Evolutionary conservation across 2,329 filamentous ascomycete species (phyloP).

Genomic region (Simplicillium sp.): DNA sequence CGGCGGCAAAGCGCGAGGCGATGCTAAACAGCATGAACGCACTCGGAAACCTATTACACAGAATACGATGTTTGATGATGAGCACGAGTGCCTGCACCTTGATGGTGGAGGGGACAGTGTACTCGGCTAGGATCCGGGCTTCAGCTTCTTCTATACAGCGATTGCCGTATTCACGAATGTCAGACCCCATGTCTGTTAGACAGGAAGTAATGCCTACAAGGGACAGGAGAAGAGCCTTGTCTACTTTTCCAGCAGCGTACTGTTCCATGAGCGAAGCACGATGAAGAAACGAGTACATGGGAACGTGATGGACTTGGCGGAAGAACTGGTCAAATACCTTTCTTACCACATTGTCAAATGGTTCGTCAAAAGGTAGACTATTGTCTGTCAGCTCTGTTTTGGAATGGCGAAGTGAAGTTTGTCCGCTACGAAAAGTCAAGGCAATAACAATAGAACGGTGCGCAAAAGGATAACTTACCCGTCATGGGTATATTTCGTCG

Average conservation of each 20-base stretch:
- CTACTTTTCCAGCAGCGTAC: slow-evolving; percentile 46
- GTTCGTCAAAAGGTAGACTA: slow-evolving; percentile 28
- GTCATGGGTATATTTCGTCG: slow-evolving; percentile 22
- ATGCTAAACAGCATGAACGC: slow-evolving; percentile 35
- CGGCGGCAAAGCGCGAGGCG: slow-evolving; percentile 31
- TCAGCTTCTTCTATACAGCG: slow-evolving; percentile 47
- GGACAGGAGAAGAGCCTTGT: slow-evolving; percentile 42
- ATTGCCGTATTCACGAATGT: slow-evolving; percentile 40
- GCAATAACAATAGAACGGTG: no score
- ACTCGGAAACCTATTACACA: slow-evolving; percentile 31
- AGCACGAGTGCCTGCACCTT: slow-evolving; percentile 40
- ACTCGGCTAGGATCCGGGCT: slow-evolving; percentile 38
- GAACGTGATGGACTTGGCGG: slow-evolving; percentile 48
- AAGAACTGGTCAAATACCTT: slow-evolving; percentile 49
- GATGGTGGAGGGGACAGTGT: slow-evolving; percentile 46
- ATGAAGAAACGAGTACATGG: slow-evolving; percentile 49
- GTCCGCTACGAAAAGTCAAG: no score
- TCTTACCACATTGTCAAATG: slow-evolving; percentile 38
- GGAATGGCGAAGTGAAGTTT: no score
- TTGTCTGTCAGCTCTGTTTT: no score
- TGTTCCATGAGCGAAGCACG: slow-evolving; percentile 51
- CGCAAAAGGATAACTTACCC: slow-evolving; percentile 16
- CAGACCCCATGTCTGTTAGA: slow-evolving; percentile 43
- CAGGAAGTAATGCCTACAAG: slow-evolving; percentile 47
- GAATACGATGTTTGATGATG: slow-evolving; percentile 33